Base-by-base conservation (phyloP, 768 basidiomycete genomes). In the Baorangia bicolor region DNA sequence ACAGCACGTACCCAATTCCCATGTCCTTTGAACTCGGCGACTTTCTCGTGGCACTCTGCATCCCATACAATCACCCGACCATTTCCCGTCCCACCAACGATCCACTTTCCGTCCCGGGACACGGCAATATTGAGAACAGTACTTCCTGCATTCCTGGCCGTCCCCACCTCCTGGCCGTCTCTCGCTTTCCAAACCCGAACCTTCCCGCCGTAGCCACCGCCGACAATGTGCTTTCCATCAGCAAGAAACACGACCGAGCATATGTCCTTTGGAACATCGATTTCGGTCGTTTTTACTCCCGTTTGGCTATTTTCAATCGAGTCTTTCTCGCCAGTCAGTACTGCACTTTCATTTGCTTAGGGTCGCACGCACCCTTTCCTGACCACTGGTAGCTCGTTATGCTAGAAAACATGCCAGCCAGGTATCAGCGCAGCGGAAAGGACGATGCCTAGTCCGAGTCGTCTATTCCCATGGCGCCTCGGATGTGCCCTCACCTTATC, bases 181-280 rank as follows among this genome's bases (percentile, higher is more conserved):
- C n/a, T n/a, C n/a, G n/a, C n/a, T n/a, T n/a, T n/a, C n/a, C 45
- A 59, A 20, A 43, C 30, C n/a, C 49, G 39, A 25, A 59, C 49
- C 33, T 57, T 41, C 3, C 57, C 57, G 5, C 57, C 57, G 16
- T 57, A 58, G 27, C 57, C 57, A 14, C 57, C 49, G 2, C 55
- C 49, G 2, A 59, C 38, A 18, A 58, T 14, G 16, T 59, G 49
- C 14, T 35, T 46, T 18, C 57, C 55, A 25, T 45, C 11, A 30
- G 39, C 27, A 27, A 58, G 43, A 37, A 58, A 58, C 3, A 49
- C 49, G 23, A 58, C 33, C 12, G 57, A 58, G 44, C 57, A 58
- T 18, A 58, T 34, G 27, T 57, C 57, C 39, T 47, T 57, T 23
- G 44, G 46, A 21, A 47, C 55, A 7, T 25, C 18, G 33, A 58